phyloP scores from a whole-genome alignment of 2,329 filamentous ascomycete genomes.

The Fusarium nygamai region DNA sequence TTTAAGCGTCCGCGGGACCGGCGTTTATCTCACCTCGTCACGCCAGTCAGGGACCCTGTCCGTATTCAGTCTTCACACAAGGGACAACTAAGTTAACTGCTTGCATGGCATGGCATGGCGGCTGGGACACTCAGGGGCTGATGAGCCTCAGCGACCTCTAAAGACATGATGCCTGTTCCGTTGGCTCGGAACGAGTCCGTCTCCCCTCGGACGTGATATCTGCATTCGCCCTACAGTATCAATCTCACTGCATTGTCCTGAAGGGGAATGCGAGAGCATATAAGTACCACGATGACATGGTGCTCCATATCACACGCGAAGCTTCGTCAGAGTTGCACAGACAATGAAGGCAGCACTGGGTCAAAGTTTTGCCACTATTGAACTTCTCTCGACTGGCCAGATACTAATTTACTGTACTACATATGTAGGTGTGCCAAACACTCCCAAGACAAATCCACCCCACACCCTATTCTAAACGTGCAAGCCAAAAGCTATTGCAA shows the following conservation, averaged over 20 bases:
- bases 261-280: neutral
- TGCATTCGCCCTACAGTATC: constrained; percentile 5
- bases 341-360: constrained; percentile 1
- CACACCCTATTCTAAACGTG: constrained; percentile 18
- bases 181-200: constrained; percentile 20
- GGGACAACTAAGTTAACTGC: constrained; percentile 4
- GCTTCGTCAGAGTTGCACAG: neutral
- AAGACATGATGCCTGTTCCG: constrained; percentile 2
- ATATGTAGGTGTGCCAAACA: constrained; percentile 10
- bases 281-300: constrained; percentile 8
- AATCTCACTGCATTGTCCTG: neutral
- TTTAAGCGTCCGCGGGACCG: constrained; percentile 5
- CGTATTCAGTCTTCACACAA: neutral
- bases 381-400: neutral
- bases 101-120: constrained; percentile 22
- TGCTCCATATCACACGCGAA: neutral
- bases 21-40: constrained; percentile 30
- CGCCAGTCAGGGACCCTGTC: constrained; percentile 24
- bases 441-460: constrained; percentile 18
- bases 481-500: constrained; percentile 17
- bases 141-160: constrained; percentile 22
- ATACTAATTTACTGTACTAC: neutral
- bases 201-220: constrained; percentile 6
- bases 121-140: constrained; percentile 24
- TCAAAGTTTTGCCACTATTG: neutral